Evolutionary conservation across 768 basidiomycete species (phyloP).

Genomic region (Leccinum rimulosum): DNA sequence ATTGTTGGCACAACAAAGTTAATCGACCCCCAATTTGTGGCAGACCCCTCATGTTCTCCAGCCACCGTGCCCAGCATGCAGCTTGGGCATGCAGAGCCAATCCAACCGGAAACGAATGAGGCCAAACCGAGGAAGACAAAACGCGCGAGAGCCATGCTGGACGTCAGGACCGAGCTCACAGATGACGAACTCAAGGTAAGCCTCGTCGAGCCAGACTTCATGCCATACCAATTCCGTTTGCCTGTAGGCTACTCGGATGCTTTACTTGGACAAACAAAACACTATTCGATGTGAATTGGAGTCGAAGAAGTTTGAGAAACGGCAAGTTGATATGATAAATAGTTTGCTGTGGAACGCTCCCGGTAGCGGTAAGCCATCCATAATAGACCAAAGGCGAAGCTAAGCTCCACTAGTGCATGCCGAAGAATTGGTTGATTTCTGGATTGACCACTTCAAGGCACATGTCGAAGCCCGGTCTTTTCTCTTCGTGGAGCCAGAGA

Average conservation of each 20-base stretch:
- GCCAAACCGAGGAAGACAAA: constrained; percentile 42
- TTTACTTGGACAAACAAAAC: constrained; percentile 66
- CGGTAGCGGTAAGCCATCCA: constrained; percentile 49
- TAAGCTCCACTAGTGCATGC: constrained; percentile 51
- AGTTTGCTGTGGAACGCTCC: constrained; percentile 70
- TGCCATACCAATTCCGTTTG: background rate
- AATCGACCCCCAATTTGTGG: constrained; percentile 1
- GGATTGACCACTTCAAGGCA: constrained; percentile 68
- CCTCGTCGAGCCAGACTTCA: background rate
- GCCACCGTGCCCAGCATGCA: background rate
- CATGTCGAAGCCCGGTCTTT: constrained; percentile 63
- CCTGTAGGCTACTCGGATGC: constrained; percentile 54
- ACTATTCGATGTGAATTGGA: constrained; percentile 48
- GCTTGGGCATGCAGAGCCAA: background rate
- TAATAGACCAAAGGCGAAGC: background rate
- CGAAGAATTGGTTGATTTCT: constrained; percentile 66
- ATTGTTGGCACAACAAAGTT: constrained; percentile 5
- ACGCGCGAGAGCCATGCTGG: constrained; percentile 55
- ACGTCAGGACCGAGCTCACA: constrained; percentile 74
- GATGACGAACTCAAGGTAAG: constrained; percentile 77
- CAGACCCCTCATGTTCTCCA: constrained; percentile 2
- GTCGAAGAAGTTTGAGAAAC: constrained; percentile 55
- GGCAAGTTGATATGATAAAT: constrained; percentile 50
- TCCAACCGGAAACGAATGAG: background rate
- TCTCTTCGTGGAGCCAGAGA: constrained; percentile 7